These are phyloP conservation scores for Sporobolus alterniflorus DNA, from an alignment of 202 grass and related monocot genomes.

Conservation along the genomic window DNA sequence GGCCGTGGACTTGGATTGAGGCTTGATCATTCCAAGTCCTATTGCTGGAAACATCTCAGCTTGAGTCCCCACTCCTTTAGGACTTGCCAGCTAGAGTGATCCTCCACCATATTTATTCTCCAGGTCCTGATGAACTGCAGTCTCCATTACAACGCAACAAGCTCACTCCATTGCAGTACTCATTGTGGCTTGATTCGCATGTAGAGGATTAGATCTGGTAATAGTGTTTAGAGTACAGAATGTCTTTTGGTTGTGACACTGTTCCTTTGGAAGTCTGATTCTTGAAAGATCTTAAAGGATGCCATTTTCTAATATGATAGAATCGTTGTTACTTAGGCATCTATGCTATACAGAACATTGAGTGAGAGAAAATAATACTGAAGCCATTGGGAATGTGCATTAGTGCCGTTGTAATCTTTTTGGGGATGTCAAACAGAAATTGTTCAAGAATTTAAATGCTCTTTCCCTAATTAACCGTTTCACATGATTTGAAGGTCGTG, in stretches of 20 bases:
- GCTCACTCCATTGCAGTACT: slow-evolving; percentile 77
- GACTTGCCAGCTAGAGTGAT: slow-evolving; percentile 82
- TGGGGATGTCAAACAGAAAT: too few species aligned
- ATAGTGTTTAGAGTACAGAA: slow-evolving; percentile 23
- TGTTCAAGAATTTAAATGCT: too few species aligned
- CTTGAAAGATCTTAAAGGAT: neutral
- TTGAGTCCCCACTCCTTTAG: slow-evolving; percentile 73
- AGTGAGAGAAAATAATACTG: too few species aligned
- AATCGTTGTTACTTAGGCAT: neutral
- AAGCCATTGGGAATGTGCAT: too few species aligned
- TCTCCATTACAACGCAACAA: slow-evolving; percentile 92
- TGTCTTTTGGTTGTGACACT: slow-evolving; percentile 22
- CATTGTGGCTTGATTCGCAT: slow-evolving; percentile 90
- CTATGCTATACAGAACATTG: too few species aligned
- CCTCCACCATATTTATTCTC: slow-evolving; percentile 94
- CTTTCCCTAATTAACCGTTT: too few species aligned
- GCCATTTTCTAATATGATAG: neutral
- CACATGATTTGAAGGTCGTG: too few species aligned
- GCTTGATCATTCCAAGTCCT: slow-evolving; percentile 87
- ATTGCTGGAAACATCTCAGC: slow-evolving; percentile 92
- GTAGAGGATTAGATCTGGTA: slow-evolving; percentile 95
- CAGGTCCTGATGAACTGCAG: slow-evolving; percentile 86
- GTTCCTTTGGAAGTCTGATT: slow-evolving; percentile 23
- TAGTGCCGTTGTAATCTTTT: too few species aligned
- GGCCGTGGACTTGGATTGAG: too few species aligned